These are phyloP conservation scores for Tylopilus sp. DNA, from an alignment of 768 basidiomycete species.

Conservation along the genomic window DNA sequence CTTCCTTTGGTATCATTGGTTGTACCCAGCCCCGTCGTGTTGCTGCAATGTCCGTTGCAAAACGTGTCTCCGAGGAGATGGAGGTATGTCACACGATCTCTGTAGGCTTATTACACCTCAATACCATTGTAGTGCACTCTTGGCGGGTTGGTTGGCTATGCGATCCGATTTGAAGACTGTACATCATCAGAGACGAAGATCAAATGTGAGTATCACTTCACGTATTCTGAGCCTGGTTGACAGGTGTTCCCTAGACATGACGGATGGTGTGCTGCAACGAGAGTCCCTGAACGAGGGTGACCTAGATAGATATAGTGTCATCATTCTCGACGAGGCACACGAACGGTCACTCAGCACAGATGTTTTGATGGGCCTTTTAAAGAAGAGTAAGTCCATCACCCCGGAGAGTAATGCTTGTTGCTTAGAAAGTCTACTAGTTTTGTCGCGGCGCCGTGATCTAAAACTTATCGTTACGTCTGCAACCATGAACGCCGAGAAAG, in stretches of 20 bases:
- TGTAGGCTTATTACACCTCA: slow-evolving; percentile 2
- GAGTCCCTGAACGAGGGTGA: slow-evolving; percentile 99
- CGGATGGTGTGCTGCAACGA: slow-evolving; percentile 96
- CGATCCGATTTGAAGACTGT: slow-evolving; percentile 98
- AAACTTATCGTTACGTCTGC: slow-evolving; percentile 98
- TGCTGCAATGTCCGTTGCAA: slow-evolving; percentile 99
- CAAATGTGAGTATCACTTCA: slow-evolving; percentile 67
- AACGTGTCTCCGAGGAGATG: slow-evolving; percentile 99
- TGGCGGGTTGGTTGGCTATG: slow-evolving; percentile 89
- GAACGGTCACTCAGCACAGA: slow-evolving; percentile 97
- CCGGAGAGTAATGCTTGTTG: not conserved
- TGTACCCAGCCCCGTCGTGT: slow-evolving; percentile 99
- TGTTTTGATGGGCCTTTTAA: slow-evolving; percentile 93
- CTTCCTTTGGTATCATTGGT: slow-evolving; percentile 83
- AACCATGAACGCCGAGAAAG: slow-evolving; percentile 99
- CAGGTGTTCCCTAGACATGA: slow-evolving; percentile 70
- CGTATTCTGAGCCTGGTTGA: not conserved
- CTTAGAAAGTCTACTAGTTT: slow-evolving; percentile 41
- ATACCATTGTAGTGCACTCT: slow-evolving; percentile 65
- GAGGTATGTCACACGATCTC: slow-evolving; percentile 53
- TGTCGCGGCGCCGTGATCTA: slow-evolving; percentile 87
- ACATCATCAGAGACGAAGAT: slow-evolving; percentile 93
- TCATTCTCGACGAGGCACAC: slow-evolving; percentile 99
- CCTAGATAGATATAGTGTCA: slow-evolving; percentile 91
- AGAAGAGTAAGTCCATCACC: slow-evolving; percentile 68